Conservation (phyloP, 768 basidiomycete species). For the Pleurotus pulmonarius region DNA sequence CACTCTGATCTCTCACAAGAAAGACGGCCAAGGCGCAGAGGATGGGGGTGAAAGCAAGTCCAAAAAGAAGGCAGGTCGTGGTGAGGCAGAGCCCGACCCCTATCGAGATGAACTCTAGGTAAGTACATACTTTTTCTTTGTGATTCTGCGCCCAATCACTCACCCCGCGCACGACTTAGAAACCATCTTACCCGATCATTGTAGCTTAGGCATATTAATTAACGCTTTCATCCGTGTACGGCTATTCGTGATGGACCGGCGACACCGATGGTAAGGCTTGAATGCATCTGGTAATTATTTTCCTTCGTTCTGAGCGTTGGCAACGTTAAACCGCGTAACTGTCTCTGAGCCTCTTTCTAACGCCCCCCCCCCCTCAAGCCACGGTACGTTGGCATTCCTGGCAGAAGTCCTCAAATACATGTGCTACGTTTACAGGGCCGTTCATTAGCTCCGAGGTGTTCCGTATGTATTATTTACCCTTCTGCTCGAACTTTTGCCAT, state of each 20-base stretch:
- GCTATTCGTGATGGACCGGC: background rate
- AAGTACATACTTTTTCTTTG: background rate
- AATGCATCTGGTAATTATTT: too few species aligned
- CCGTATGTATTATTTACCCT: background rate
- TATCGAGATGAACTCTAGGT: slow-evolving; percentile 8
- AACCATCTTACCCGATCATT: background rate
- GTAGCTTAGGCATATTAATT: background rate
- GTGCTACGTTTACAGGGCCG: too few species aligned
- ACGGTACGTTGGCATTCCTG: background rate
- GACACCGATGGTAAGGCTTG: too few species aligned
- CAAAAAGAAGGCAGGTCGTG: slow-evolving; percentile 16
- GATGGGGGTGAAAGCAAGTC: slow-evolving; percentile 27
- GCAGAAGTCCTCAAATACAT: background rate
- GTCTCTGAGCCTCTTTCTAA: background rate
- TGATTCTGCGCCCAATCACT: background rate
- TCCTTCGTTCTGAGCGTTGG: too few species aligned
- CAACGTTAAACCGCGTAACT: background rate
- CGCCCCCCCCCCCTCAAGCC: too few species aligned
- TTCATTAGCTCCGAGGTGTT: background rate
- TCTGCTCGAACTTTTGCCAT: background rate
- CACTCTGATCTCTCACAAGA: slow-evolving; percentile 22
- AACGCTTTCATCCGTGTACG: background rate
- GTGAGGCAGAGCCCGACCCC: background rate
- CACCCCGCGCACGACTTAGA: background rate
- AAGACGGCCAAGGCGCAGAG: slow-evolving; percentile 22